Conservation (phyloP, 2,329 filamentous ascomycete species). For the Aspergillus japonicus region DNA sequence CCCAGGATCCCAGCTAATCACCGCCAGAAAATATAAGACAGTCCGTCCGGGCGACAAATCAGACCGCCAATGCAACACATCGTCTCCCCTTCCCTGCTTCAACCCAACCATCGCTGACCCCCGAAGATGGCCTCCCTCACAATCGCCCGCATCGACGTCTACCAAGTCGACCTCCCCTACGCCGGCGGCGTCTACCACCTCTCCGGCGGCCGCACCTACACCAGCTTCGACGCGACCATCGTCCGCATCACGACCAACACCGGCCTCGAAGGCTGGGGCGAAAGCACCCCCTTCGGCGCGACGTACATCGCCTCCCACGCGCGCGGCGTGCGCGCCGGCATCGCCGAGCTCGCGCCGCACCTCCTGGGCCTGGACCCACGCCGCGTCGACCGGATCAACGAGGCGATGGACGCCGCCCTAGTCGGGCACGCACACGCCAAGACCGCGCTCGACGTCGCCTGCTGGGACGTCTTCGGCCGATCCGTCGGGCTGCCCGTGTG, state of each 20-base stretch:
- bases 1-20: no score
- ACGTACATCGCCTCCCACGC: conserved; percentile 23
- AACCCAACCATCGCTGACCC: no score
- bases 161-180: conserved; percentile 24
- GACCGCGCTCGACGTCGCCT: conserved; percentile 21
- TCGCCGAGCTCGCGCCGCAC: conserved; percentile 26
- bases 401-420: conserved; percentile 27
- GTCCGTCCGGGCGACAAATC: no score
- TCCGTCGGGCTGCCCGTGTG: conserved; percentile 24
- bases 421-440: conserved; percentile 26
- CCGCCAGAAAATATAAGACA: no score
- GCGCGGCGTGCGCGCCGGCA: conserved; percentile 24
- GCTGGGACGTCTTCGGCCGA: conserved; percentile 28
- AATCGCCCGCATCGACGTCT: conserved; percentile 22
- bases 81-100: no score
- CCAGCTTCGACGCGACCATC: conserved; percentile 25
- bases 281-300: conserved; percentile 25
- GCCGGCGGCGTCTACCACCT: conserved; percentile 18
- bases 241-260: conserved; percentile 25
- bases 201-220: conserved; percentile 21
- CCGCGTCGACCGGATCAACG: conserved; percentile 28
- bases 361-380: conserved; percentile 27
- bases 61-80: no score
- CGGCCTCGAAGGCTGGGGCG: conserved; percentile 28
- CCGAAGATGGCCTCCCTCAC: not conserved